Conservation (phyloP, 768 basidiomycete genomes). For the Kwoniella pini region DNA sequence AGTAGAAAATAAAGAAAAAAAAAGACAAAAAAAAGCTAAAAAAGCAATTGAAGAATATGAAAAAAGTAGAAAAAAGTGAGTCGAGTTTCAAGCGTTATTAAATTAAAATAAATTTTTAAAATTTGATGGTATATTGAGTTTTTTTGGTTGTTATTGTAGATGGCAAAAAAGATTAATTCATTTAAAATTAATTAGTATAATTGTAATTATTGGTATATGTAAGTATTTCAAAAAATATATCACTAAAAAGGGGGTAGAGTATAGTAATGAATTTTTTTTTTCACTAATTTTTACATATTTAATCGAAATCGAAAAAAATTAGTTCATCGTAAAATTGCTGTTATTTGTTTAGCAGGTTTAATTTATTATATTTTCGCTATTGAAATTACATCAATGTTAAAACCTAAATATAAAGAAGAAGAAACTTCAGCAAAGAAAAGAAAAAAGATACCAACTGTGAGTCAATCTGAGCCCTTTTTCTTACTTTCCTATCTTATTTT, state of each 20-base stretch:
- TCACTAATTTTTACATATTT: neutral
- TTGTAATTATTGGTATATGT: conserved; percentile 44
- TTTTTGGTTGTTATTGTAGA: conserved; percentile 9
- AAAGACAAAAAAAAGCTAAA: conserved; percentile 27
- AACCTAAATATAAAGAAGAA: conserved; percentile 17
- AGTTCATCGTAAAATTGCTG: conserved; percentile 39
- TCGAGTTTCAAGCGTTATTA: conserved; percentile 21
- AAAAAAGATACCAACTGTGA: conserved; percentile 39
- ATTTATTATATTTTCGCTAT: conserved; percentile 43
- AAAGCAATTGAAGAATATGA: conserved; percentile 32
- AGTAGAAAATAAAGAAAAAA: conserved; percentile 33
- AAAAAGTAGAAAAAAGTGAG: conserved; percentile 34
- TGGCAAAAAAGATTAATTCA: conserved; percentile 41
- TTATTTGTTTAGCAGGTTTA: conserved; percentile 30
- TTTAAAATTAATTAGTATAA: conserved; percentile 37
- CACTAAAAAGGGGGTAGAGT: no score
- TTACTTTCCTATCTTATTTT: no score
- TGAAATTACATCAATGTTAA: conserved; percentile 31
- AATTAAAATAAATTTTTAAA: no score
- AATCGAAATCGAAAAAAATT: neutral
- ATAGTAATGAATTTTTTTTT: no score
- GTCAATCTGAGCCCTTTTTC: no score
- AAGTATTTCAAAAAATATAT: conserved; percentile 9
- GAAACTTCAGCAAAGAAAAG: conserved; percentile 27
- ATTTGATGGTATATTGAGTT: no score